Evolutionary conservation across 352 stramenopile genomes (phyloP).

Genomic region (Globisporangium polare): DNA sequence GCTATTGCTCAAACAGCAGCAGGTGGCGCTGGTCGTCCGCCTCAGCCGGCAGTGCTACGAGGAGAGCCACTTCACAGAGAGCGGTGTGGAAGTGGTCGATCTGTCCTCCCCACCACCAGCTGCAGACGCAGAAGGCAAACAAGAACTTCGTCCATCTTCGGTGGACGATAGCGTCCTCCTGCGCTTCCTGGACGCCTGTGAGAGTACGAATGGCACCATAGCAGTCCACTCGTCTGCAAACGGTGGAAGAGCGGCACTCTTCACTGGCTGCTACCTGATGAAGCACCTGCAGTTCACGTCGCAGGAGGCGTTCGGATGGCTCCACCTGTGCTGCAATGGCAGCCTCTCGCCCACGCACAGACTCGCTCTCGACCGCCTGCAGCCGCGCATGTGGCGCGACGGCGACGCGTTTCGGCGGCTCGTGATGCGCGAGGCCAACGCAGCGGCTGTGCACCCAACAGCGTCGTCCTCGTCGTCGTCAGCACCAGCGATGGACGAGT

Average conservation of each 20-base stretch:
- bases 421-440: slow-evolving; percentile 11
- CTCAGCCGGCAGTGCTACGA: slow-evolving; percentile 93
- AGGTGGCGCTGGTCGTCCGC: slow-evolving; percentile 89
- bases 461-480: too few species aligned
- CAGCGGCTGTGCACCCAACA: not conserved
- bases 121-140: slow-evolving; percentile 48
- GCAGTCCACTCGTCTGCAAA: slow-evolving; percentile 58
- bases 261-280: slow-evolving; percentile 98
- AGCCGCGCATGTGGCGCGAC: slow-evolving; percentile 72
- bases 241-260: slow-evolving; percentile 91
- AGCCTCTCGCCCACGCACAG: slow-evolving; percentile 84
- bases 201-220: slow-evolving; percentile 56
- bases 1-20: slow-evolving; percentile 33
- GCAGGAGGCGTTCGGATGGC: slow-evolving; percentile 93
- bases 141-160: slow-evolving; percentile 49
- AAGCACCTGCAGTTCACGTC: slow-evolving; percentile 96
- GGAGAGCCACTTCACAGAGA: slow-evolving; percentile 67
- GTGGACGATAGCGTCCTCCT: slow-evolving; percentile 73
- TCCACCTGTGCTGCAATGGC: slow-evolving; percentile 91
- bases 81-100: slow-evolving; percentile 89
- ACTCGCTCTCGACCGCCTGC: slow-evolving; percentile 87
- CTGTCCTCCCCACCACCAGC: slow-evolving; percentile 51
- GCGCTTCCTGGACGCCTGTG: slow-evolving; percentile 87
- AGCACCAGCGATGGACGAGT: not conserved
- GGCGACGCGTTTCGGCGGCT: slow-evolving; percentile 36